Evolutionary conservation across 441 rosid genomes (phyloP).

Genomic region (Jatropha multifida): DNA sequence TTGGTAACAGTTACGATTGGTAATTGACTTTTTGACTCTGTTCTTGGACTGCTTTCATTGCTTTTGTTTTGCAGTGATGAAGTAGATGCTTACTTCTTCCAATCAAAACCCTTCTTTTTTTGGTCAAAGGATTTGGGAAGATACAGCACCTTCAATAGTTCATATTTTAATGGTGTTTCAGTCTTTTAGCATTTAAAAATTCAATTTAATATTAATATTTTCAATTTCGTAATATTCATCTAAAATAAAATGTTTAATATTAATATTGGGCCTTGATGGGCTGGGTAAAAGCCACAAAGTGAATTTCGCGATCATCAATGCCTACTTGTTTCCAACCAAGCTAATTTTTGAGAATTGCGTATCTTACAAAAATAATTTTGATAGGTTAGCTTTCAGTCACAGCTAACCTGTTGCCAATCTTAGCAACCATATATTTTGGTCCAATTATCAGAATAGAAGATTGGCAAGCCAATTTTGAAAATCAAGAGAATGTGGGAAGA

Average conservation of each 20-base stretch:
- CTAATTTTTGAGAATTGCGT: background rate
- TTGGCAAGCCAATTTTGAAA: background rate
- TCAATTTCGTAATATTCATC: no score
- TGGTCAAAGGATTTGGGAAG: conserved; percentile 15
- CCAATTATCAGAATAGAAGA: background rate
- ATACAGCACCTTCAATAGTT: background rate
- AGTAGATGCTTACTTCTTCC: conserved; percentile 11
- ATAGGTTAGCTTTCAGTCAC: background rate
- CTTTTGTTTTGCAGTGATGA: background rate
- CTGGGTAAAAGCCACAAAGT: background rate
- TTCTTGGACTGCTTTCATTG: background rate
- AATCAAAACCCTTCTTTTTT: conserved; percentile 10
- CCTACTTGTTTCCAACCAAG: background rate
- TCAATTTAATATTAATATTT: no score
- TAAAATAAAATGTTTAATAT: no score
- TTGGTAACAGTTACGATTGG: conserved; percentile 12
- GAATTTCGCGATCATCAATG: no score
- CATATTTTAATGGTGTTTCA: background rate
- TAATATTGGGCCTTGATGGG: background rate
- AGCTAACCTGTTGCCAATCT: background rate
- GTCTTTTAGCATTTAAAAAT: background rate
- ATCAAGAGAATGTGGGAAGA: no score
- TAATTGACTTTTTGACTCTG: conserved; percentile 6
- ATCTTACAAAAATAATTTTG: no score
- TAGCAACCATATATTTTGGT: background rate